A percentile compares a stretch with the other conserved stretches of the same genome.
These are phyloP conservation scores for Neopestalotiopsis sp. DNA, from an alignment of 2,329 filamentous ascomycete species.

Conservation along the genomic window DNA sequence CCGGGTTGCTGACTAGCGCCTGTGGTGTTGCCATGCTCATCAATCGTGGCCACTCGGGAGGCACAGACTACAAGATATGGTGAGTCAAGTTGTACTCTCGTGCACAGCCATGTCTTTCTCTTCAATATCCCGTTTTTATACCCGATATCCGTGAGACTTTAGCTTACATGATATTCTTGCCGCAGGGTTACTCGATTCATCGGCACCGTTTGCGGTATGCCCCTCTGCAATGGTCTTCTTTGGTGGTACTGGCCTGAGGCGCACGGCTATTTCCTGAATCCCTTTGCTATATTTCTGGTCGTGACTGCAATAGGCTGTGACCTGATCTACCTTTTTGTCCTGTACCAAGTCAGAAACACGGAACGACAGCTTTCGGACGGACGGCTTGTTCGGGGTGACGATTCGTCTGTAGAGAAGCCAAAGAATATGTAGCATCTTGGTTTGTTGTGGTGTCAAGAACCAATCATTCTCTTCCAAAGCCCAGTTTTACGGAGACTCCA, in stretches of 20 bases:
- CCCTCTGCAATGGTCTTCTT: constrained; percentile 42
- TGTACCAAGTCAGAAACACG: constrained; percentile 42
- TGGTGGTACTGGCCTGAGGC: constrained; percentile 58
- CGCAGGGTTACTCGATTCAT: constrained; percentile 48
- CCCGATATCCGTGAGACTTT: background rate
- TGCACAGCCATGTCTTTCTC: no score
- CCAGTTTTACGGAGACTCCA: no score
- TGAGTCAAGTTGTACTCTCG: constrained; percentile 36
- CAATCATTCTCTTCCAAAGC: no score
- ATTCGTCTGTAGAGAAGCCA: background rate
- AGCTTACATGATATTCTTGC: background rate
- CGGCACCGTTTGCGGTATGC: constrained; percentile 48
- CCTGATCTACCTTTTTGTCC: constrained; percentile 48
- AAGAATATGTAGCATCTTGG: background rate
- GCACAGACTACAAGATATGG: constrained; percentile 54
- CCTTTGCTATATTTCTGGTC: constrained; percentile 47
- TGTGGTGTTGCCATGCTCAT: constrained; percentile 48
- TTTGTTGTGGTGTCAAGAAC: no score
- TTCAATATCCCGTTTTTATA: background rate
- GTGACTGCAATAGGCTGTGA: constrained; percentile 47
- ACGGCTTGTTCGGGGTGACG: background rate
- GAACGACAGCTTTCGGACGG: background rate
- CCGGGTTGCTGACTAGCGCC: constrained; percentile 47
- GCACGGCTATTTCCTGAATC: constrained; percentile 50
- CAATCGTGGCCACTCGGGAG: constrained; percentile 52